A percentile compares a stretch with the other conserved stretches of the same genome.
These are phyloP conservation scores for Epichloe scottii DNA, from an alignment of 2,329 filamentous ascomycete species.

Conservation along the genomic window DNA sequence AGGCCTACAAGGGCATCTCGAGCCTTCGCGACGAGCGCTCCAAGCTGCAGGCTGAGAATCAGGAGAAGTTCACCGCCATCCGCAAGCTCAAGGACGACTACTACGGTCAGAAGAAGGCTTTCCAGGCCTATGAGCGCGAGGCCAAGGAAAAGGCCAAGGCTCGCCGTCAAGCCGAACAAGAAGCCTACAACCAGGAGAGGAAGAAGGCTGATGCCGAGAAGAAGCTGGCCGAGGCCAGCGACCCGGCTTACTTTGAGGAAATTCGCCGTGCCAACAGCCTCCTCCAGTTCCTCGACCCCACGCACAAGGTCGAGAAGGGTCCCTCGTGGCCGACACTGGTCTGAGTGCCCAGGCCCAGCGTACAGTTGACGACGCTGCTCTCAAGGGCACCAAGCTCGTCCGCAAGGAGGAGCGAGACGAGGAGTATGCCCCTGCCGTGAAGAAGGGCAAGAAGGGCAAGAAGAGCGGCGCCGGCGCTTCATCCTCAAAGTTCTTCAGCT, in stretches of 20 bases:
- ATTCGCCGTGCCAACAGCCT: conserved; percentile 80
- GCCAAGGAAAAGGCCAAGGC: conserved; percentile 64
- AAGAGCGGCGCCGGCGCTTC: conserved; percentile 36
- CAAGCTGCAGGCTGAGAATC: conserved; percentile 72
- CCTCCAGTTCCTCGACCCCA: conserved; percentile 83
- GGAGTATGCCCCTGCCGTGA: conserved; percentile 68
- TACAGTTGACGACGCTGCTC: conserved; percentile 68
- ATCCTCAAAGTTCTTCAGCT: conserved; percentile 55
- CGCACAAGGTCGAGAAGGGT: conserved; percentile 51
- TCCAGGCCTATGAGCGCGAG: conserved; percentile 71
- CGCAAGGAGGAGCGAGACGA: conserved; percentile 85
- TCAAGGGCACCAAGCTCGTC: conserved; percentile 74
- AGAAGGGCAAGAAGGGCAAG: conserved; percentile 83
- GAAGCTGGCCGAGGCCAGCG: conserved; percentile 68
- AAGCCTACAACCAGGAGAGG: conserved; percentile 57
- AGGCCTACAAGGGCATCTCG: conserved; percentile 79
- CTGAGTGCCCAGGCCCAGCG: conserved; percentile 70
- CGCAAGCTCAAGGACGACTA: conserved; percentile 85
- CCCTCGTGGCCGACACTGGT: conserved; percentile 52
- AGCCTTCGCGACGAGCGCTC: conserved; percentile 73
- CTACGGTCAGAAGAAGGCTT: conserved; percentile 72
- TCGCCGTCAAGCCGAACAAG: conserved; percentile 69
- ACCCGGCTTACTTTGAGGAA: conserved; percentile 84
- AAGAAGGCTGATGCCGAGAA: conserved; percentile 65
- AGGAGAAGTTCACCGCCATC: conserved; percentile 71